phyloP scores from a whole-genome alignment of 495 filamentous ascomycete species.

The Amniculicola lignicola region DNA sequence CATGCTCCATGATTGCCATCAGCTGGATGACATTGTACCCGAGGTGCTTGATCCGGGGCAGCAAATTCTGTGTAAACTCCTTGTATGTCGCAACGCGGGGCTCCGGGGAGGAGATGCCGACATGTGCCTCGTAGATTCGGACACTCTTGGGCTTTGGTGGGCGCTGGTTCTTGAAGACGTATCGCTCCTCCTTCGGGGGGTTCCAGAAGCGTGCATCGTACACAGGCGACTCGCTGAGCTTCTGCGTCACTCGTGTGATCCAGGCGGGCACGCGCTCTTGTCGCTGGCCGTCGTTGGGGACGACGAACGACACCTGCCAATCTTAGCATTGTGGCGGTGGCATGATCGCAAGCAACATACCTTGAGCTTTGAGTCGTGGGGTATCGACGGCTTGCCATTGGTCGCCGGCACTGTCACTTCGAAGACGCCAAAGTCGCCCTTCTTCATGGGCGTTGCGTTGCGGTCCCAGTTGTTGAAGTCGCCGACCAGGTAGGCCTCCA shows the following conservation, averaged over 20 bases:
- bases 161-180: slow-evolving; percentile 75
- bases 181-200: slow-evolving; percentile 68
- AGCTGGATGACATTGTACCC: slow-evolving; percentile 98
- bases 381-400: slow-evolving; percentile 72
- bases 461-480: slow-evolving; percentile 96
- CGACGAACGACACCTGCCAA: slow-evolving; percentile 79
- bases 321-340: too few species aligned
- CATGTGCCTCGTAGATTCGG: slow-evolving; percentile 95
- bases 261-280: slow-evolving; percentile 89
- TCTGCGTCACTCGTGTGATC: slow-evolving; percentile 96
- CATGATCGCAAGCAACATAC: slow-evolving; percentile 45
- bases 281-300: slow-evolving; percentile 66
- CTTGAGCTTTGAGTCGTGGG: slow-evolving; percentile 94
- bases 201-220: slow-evolving; percentile 99
- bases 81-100: slow-evolving; percentile 87
- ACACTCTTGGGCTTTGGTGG: slow-evolving; percentile 82
- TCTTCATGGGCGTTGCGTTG: slow-evolving; percentile 78
- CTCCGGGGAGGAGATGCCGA: slow-evolving; percentile 94
- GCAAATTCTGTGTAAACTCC: slow-evolving; percentile 88
- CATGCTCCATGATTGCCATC: slow-evolving; percentile 99
- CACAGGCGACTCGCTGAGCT: slow-evolving; percentile 77
- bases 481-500: slow-evolving; percentile 81
- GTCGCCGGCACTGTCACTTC: slow-evolving; percentile 73
- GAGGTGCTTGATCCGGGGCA: slow-evolving; percentile 83
- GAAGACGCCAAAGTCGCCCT: slow-evolving; percentile 82